Evolutionary conservation across 257 asterid genomes (phyloP).

Genomic region (Solanum ossicruentum): DNA sequence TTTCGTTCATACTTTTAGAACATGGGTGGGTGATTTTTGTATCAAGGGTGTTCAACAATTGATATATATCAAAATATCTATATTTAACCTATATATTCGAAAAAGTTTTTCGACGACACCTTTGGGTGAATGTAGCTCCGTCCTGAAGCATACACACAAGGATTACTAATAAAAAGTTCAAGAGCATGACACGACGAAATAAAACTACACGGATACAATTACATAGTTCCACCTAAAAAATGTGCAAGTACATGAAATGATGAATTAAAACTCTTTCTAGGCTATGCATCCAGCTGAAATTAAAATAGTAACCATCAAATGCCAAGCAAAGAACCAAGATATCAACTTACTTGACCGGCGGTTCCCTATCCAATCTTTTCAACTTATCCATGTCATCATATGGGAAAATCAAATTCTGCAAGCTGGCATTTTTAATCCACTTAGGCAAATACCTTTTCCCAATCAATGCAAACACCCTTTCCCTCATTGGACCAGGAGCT

Average conservation of each 20-base stretch:
- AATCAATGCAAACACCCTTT: constrained; percentile 76
- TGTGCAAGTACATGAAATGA: neutral
- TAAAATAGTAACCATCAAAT: neutral
- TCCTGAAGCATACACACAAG: neutral
- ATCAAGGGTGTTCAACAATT: too few species aligned
- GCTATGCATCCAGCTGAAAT: neutral
- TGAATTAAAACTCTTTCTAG: neutral
- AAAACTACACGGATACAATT: neutral
- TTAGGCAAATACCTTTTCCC: constrained; percentile 88
- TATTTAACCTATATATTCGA: too few species aligned
- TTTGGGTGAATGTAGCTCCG: too few species aligned
- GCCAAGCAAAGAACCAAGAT: neutral
- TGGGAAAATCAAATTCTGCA: constrained; percentile 89
- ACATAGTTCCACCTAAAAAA: neutral
- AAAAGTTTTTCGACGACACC: too few species aligned
- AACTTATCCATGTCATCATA: constrained; percentile 81
- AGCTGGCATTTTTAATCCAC: constrained; percentile 76
- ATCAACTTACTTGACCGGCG: constrained; percentile 77
- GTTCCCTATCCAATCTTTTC: constrained; percentile 61
- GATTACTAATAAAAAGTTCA: neutral
- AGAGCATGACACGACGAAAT: neutral
- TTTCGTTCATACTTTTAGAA: too few species aligned
- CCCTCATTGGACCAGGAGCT: constrained; percentile 97
- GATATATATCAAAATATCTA: too few species aligned
- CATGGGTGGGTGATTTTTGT: too few species aligned